A percentile compares a stretch with the other conserved stretches of the same genome.
Conservation (phyloP, 2,329 filamentous ascomycete species). For the Cercospora sp. region DNA sequence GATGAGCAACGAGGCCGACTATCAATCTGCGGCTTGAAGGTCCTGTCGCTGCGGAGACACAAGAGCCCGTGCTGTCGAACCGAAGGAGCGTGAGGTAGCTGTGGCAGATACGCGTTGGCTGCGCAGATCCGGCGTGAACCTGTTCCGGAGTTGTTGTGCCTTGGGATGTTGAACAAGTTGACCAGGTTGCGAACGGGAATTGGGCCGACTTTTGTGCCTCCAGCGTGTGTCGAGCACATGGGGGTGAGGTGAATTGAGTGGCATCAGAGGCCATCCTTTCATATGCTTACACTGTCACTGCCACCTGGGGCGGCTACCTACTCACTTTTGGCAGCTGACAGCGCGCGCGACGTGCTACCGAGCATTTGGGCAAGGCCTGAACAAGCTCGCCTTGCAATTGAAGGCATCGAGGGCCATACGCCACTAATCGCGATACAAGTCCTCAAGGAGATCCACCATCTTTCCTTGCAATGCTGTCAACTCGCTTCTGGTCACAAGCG, state of each 20-base stretch:
- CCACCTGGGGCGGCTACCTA: neutral
- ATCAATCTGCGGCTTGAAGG: neutral
- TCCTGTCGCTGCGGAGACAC: neutral
- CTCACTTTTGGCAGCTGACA: neutral
- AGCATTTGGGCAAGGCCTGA: neutral
- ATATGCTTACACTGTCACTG: neutral
- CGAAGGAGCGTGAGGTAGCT: neutral
- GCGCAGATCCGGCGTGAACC: neutral
- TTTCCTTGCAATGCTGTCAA: conserved; percentile 37
- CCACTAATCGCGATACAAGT: conserved; percentile 42
- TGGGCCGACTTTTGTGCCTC: neutral
- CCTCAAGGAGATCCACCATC: conserved; percentile 43
- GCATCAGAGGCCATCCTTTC: neutral
- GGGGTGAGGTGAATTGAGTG: neutral
- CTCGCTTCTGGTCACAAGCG: conserved; percentile 37
- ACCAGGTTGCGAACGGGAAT: neutral
- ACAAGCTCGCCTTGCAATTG: neutral
- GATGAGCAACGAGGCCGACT: neutral
- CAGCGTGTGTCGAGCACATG: neutral
- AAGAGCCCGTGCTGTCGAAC: neutral
- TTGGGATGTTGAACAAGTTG: neutral
- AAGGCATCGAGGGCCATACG: neutral
- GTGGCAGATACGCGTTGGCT: neutral
- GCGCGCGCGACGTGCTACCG: neutral
- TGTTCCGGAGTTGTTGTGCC: neutral